A percentile compares a stretch with the other conserved stretches of the same genome.
Conservation (phyloP, 192 early-diverging fungal species). For the Glomus cerebriforme region DNA sequence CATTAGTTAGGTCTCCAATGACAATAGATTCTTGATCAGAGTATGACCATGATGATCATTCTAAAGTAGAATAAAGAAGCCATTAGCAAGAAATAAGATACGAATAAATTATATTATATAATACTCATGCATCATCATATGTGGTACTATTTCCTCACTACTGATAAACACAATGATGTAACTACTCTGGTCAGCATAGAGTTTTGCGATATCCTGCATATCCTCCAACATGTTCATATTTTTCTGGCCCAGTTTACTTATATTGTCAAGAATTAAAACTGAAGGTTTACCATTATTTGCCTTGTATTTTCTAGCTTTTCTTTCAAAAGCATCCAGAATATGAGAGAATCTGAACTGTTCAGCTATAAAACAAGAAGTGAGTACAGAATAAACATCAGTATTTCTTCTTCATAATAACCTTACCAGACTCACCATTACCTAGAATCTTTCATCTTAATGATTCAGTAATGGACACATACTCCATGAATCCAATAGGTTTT, state of each 20-base stretch:
- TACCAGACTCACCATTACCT: background rate
- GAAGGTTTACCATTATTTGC: slow-evolving; percentile 26
- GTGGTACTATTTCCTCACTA: slow-evolving; percentile 3
- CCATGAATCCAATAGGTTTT: slow-evolving; percentile 7
- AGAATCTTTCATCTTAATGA: background rate
- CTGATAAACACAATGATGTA: slow-evolving; percentile 31
- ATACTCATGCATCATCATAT: slow-evolving; percentile 23
- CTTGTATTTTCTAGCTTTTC: slow-evolving; percentile 29
- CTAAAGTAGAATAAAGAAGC: slow-evolving; percentile 26
- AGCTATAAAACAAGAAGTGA: slow-evolving; percentile 28
- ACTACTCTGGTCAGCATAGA: slow-evolving; percentile 7
- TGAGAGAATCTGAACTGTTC: slow-evolving; percentile 2
- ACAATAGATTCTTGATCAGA: background rate
- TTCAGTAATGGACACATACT: slow-evolving; percentile 7
- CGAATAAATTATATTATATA: slow-evolving; percentile 6
- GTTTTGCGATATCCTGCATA: slow-evolving; percentile 28
- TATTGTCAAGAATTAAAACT: slow-evolving; percentile 26
- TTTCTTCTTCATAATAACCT: slow-evolving; percentile 21
- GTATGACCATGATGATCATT: slow-evolving; percentile 18
- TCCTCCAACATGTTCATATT: slow-evolving; percentile 2
- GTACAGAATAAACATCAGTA: slow-evolving; percentile 23
- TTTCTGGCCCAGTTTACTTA: slow-evolving; percentile 25
- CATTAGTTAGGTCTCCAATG: slow-evolving; percentile 25
- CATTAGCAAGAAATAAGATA: slow-evolving; percentile 17
- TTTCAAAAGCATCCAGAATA: background rate